phyloP scores from a whole-genome alignment of 2,329 filamentous ascomycete genomes.

The Cladophialophora psammophila region DNA sequence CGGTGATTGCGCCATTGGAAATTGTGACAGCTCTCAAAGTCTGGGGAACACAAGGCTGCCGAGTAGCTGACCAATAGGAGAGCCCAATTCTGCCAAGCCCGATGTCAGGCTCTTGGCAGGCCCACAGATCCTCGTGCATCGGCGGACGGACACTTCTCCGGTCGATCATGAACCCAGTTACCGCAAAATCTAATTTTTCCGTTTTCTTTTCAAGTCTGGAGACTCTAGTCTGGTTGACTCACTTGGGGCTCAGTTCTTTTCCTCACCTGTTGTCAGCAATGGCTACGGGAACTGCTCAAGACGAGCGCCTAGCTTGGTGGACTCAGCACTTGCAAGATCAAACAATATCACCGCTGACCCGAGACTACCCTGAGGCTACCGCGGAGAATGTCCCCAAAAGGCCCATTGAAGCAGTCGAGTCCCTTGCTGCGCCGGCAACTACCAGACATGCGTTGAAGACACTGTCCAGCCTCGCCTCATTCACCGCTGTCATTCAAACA shows the following conservation, averaged over 20 bases:
- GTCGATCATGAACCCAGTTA: neutral
- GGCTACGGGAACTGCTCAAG: constrained; percentile 19
- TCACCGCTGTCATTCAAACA: constrained; percentile 53
- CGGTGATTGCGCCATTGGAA: neutral
- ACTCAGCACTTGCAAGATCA: constrained; percentile 51
- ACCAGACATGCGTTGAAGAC: constrained; percentile 50
- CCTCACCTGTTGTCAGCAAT: constrained; percentile 16
- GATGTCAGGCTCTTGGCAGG: too few relatives aligned
- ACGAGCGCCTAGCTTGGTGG: constrained; percentile 50
- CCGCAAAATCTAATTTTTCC: constrained; percentile 13
- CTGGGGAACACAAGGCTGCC: constrained; percentile 4
- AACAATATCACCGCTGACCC: constrained; percentile 53
- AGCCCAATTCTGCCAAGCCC: neutral
- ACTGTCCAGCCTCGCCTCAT: constrained; percentile 46
- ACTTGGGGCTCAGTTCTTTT: neutral
- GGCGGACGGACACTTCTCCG: neutral
- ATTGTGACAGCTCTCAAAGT: constrained; percentile 1
- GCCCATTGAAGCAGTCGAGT: constrained; percentile 54
- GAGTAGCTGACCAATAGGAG: neutral
- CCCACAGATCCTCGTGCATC: constrained; percentile 2
- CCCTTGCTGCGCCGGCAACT: constrained; percentile 48
- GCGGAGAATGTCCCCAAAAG: constrained; percentile 45
- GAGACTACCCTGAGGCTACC: constrained; percentile 52
- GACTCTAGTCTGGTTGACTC: constrained; percentile 2
- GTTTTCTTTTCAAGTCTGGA: neutral